These are phyloP conservation scores for Coemansia sp. DNA, from an alignment of 192 early-diverging fungal species.

Conservation along the genomic window DNA sequence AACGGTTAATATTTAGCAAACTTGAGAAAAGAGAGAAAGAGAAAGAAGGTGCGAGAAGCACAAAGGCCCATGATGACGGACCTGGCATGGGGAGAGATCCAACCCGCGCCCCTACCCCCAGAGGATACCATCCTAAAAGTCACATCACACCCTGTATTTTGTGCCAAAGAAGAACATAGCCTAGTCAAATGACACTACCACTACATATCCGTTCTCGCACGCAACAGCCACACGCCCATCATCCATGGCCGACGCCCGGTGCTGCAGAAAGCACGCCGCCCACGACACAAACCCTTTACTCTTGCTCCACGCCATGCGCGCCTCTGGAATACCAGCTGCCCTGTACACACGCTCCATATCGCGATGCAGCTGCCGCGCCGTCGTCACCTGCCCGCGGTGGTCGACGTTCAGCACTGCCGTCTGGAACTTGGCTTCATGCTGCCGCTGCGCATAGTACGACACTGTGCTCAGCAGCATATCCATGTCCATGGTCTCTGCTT, in stretches of 20 bases:
- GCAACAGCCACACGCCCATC: slow-evolving; percentile 33
- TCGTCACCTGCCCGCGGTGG: slow-evolving; percentile 29
- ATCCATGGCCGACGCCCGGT: slow-evolving; percentile 26
- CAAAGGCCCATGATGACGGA: too few species aligned
- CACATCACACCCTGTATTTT: too few species aligned
- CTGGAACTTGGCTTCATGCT: slow-evolving; percentile 29
- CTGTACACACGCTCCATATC: slow-evolving; percentile 25
- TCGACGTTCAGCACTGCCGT: slow-evolving; percentile 18
- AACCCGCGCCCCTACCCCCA: too few species aligned
- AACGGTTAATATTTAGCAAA: not conserved
- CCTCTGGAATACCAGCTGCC: not conserved
- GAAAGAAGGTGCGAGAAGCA: too few species aligned
- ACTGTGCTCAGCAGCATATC: slow-evolving; percentile 10
- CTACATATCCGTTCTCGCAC: slow-evolving; percentile 45
- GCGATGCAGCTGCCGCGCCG: slow-evolving; percentile 10
- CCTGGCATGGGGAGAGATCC: too few species aligned
- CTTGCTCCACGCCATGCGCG: not conserved
- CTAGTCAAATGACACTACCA: slow-evolving; percentile 38
- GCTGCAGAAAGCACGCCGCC: slow-evolving; percentile 6
- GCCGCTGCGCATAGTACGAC: slow-evolving; percentile 39
- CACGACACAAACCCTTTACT: slow-evolving; percentile 1
- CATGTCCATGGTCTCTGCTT: not conserved
- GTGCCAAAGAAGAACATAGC: not conserved
- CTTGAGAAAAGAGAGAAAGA: not conserved
- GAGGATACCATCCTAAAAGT: too few species aligned